Base-by-base conservation (phyloP, 1,284 basidiomycete species). In the Volvariella surrecta region DNA sequence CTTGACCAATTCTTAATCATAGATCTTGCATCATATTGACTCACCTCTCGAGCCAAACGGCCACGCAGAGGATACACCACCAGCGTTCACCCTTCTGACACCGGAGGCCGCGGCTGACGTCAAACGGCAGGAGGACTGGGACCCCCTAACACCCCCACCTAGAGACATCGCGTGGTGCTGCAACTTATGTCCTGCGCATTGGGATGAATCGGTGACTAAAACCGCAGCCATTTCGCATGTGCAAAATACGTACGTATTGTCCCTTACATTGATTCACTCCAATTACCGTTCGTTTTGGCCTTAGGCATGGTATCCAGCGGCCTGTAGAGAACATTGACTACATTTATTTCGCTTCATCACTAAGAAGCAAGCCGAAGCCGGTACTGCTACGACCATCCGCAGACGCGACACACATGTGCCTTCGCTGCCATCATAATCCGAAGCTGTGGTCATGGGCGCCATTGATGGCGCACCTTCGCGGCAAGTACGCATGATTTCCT, bases 161-260 rank as follows among this genome's bases (percentile, higher is more conserved):
- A 3, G 6, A 9, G 46, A 48, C n/a, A 41, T 32, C 10, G 32
- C 44, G 13, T 50, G 49, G 49, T 42, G 47, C 17, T 50, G 49
- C 21, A 46, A 46, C 30, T 45, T 48, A 32, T 50, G 49, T 21
- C 18, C 42, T 15, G 10, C 10, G 7, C 49, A 50, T 22, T 41
- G 34, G 34, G n/a, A 35, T 15, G 34, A 16, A 15, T 35, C 34
- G 4, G 34, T 15, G 7, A 35, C 13, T 6, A 15, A 19, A 15
- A n/a, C 34, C n/a, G 34, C 6, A 6, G 34, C 34, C 8, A 15
- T 35, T 28, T 28, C 24, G 11, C 34, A 35, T 35, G 34, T 35
- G 7, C 34, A 19, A 35, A 19, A 6, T 7, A n/a, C 18, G 34
- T 35, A 35, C 8, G 34, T 35, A 19, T 19, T 19, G 18, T 6